These are phyloP conservation scores for Omphalea diandra DNA, from an alignment of 441 rosid species.

Conservation along the genomic window DNA sequence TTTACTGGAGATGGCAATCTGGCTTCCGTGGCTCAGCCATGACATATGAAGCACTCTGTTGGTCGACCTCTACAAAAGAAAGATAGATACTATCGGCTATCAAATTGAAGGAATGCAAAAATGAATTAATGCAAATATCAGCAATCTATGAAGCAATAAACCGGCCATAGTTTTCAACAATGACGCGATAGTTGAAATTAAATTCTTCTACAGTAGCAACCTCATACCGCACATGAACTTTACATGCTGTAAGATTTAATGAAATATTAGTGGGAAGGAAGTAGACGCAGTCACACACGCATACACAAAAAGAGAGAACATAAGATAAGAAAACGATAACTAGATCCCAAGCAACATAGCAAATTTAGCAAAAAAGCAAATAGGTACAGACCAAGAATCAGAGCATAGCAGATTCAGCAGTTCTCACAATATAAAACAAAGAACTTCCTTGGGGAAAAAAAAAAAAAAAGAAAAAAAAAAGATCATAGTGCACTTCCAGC, in stretches of 20 bases:
- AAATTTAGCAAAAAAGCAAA: background rate
- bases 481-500: too few species aligned
- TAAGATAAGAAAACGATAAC: background rate
- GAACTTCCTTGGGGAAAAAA: too few species aligned
- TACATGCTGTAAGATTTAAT: background rate
- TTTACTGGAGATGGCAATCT: conserved; percentile 59
- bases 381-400: too few species aligned
- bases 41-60: conserved; percentile 85
- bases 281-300: too few species aligned
- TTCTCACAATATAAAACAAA: too few species aligned
- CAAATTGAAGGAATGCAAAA: background rate
- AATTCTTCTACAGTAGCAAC: too few species aligned
- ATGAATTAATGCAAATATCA: background rate
- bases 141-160: too few species aligned
- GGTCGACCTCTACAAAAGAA: conserved; percentile 88
- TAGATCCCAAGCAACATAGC: background rate
- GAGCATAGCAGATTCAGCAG: too few species aligned
- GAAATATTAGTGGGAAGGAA: background rate
- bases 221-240: too few species aligned
- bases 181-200: too few species aligned
- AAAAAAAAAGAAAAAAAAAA: too few species aligned
- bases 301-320: background rate
- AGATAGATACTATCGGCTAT: background rate
- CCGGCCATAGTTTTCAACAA: too few species aligned
- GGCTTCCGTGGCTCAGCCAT: conserved; percentile 83